Base-by-base conservation (phyloP, 1,284 basidiomycete species). In the Microbotryum lychnidis-dioicae region DNA sequence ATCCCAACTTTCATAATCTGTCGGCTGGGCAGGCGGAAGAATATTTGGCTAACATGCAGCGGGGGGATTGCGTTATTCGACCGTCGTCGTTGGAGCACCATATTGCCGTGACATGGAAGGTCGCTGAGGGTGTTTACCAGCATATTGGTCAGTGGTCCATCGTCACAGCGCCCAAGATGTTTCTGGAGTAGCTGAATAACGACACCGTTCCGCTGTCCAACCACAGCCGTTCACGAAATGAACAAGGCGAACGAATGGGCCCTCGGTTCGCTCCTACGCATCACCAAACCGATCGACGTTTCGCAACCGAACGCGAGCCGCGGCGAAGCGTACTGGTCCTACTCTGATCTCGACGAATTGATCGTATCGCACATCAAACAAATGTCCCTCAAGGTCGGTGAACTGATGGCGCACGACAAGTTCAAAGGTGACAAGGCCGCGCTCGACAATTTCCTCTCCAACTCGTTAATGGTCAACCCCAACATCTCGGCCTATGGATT, bases 101-200 rank as follows among this genome's bases (percentile, higher is more conserved):
- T 76, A 80, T 99, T 45, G 96, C 96, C 44, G 89, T 98, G 16
- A 99, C 96, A 0, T 99, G 96, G 96, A 98, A 98, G 77, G 93
- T 99, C 12, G 94, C 96, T 70, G 89, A 97, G 63, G 89, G 87
- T 65, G 80, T 99, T 23, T 98, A 89, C 77, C 96, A 98, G 75
- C 97, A 99, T 74, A 89, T 99, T 65, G 92, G 90, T 90, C 72
- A 62, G 76, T 71, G 21, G 18, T 31, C 20, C 21, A 23, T 23
- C 25, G 27, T 12, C n/a, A 25, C 23, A 31, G 27, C 27, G 27
- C 27, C 6, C 27, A 16, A 54, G 27, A 1, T 27, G 45, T 5
- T n/a, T 44, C 16, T 27, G 31, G 52, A 21, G 23, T 6, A 12
- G n/a, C 68, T 44, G 50, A 63, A 55, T 48, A 10, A 57, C 27